Evolutionary conservation across 495 filamentous ascomycete species (phyloP).

Genomic region (Aspergillus incahuasiensis): DNA sequence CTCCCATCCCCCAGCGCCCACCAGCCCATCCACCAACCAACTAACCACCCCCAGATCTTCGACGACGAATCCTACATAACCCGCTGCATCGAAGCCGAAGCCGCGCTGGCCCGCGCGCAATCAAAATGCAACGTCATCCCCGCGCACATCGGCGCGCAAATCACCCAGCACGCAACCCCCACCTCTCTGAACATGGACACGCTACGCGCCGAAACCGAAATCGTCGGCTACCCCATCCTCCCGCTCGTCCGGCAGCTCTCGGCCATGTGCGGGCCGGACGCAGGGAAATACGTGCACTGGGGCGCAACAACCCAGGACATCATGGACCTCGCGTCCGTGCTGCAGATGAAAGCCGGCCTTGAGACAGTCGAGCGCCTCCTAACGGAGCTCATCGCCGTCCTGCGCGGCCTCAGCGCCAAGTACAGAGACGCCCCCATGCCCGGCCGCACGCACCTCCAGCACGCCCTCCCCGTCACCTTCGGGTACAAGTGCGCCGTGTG

Average conservation of each 20-base stretch:
- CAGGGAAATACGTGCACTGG: constrained; percentile 50
- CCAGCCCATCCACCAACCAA: constrained; percentile 1
- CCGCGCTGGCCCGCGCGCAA: constrained; percentile 45
- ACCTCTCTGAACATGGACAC: constrained; percentile 36
- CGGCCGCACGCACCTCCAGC: constrained; percentile 48
- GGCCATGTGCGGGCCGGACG: constrained; percentile 33
- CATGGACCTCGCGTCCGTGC: constrained; percentile 45
- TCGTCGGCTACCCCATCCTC: constrained; percentile 51
- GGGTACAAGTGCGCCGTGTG: constrained; percentile 46
- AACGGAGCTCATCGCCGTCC: constrained; percentile 27
- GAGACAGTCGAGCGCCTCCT: constrained; percentile 38
- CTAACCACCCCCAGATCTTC: constrained; percentile 37
- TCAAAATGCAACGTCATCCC: constrained; percentile 43
- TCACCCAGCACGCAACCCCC: constrained; percentile 31
- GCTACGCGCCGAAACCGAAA: constrained; percentile 44
- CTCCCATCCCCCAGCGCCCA: not conserved
- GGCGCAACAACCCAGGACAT: constrained; percentile 55
- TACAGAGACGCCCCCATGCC: constrained; percentile 49
- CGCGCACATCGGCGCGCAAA: constrained; percentile 31
- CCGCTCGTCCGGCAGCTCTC: constrained; percentile 46
- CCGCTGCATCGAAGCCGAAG: constrained; percentile 48
- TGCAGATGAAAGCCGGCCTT: constrained; percentile 47
- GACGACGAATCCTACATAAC: constrained; percentile 46
- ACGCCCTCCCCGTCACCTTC: constrained; percentile 47
- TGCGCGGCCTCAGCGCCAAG: constrained; percentile 33